Evolutionary conservation across 2,329 filamentous ascomycete genomes (phyloP).

Genomic region (Teratosphaeriaceae sp.): DNA sequence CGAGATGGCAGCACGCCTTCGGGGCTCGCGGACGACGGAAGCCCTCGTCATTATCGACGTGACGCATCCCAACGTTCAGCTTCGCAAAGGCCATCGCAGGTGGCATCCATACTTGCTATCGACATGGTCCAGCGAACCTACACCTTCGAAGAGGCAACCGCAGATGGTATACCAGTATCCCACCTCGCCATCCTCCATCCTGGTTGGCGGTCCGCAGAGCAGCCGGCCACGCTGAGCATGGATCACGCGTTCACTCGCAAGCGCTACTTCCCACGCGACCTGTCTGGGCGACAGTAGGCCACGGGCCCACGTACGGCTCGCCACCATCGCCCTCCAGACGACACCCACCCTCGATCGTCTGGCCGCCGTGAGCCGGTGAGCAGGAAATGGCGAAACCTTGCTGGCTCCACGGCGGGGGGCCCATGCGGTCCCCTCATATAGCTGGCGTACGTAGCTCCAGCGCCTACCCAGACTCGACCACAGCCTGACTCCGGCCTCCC

Average conservation of each 20-base stretch:
- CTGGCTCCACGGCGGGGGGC: constrained; percentile 1
- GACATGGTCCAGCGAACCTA: too few relatives aligned
- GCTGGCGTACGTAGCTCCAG: constrained; percentile 4
- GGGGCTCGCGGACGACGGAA: too few relatives aligned
- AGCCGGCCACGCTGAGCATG: not conserved
- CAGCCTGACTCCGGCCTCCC: not conserved
- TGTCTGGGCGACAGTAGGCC: not conserved
- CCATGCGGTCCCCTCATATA: constrained; percentile 5
- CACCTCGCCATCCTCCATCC: not conserved
- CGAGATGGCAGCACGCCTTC: too few relatives aligned
- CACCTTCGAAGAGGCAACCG: too few relatives aligned
- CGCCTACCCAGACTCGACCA: constrained; percentile 5
- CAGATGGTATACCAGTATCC: too few relatives aligned
- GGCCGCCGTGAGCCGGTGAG: constrained; percentile 1
- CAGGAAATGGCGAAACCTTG: not conserved
- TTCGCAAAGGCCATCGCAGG: too few relatives aligned
- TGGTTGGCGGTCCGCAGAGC: not conserved
- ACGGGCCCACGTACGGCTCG: constrained; percentile 1
- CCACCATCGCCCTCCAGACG: constrained; percentile 1
- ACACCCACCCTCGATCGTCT: not conserved
- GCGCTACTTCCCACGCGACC: not conserved
- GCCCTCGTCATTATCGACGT: too few relatives aligned
- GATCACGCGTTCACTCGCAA: constrained; percentile 4
- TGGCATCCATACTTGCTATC: too few relatives aligned
- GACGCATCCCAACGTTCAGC: too few relatives aligned